Percentiles rank a stretch among this genome's conserved stretches.
Evolutionary conservation across 2,329 filamentous ascomycete genomes (phyloP).

Genomic region (Xylariaceae sp.): DNA sequence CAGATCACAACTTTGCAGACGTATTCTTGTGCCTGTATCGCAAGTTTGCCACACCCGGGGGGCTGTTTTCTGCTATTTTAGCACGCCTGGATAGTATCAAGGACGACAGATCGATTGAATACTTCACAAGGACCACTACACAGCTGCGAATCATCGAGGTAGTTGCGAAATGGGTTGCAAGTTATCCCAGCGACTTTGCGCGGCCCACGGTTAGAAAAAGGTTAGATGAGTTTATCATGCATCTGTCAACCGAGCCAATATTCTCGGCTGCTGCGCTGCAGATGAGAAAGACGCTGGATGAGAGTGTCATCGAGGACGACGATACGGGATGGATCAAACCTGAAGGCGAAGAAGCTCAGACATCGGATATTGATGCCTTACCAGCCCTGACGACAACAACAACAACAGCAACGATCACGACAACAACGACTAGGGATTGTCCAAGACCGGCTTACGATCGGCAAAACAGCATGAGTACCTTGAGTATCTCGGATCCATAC

Average conservation of each 20-base stretch:
- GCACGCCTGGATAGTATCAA: constrained; percentile 67
- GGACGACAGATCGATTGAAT: constrained; percentile 59
- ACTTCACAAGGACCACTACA: constrained; percentile 70
- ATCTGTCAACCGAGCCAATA: constrained; percentile 70
- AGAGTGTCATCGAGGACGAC: constrained; percentile 73
- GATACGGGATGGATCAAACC: constrained; percentile 88
- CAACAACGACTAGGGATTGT: constrained; percentile 21
- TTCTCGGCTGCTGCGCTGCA: constrained; percentile 82
- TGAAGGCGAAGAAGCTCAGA: constrained; percentile 46
- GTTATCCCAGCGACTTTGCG: constrained; percentile 91
- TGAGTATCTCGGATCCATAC: constrained; percentile 43
- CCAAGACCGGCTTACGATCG: constrained; percentile 32
- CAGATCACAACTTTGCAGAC: constrained; percentile 82
- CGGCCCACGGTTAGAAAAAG: constrained; percentile 65
- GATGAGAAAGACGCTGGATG: constrained; percentile 72
- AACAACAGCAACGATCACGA: neutral
- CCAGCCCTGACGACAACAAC: neutral
- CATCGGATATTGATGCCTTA: constrained; percentile 20
- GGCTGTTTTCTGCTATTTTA: constrained; percentile 73
- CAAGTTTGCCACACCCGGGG: constrained; percentile 79
- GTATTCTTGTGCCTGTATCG: constrained; percentile 91
- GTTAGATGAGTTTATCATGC: constrained; percentile 68
- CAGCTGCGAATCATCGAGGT: constrained; percentile 81
- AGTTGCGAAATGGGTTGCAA: constrained; percentile 80
- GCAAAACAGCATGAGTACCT: constrained; percentile 42